phyloP scores from a whole-genome alignment of 75 land plant genomes.

The Pinus tabuliformis region DNA sequence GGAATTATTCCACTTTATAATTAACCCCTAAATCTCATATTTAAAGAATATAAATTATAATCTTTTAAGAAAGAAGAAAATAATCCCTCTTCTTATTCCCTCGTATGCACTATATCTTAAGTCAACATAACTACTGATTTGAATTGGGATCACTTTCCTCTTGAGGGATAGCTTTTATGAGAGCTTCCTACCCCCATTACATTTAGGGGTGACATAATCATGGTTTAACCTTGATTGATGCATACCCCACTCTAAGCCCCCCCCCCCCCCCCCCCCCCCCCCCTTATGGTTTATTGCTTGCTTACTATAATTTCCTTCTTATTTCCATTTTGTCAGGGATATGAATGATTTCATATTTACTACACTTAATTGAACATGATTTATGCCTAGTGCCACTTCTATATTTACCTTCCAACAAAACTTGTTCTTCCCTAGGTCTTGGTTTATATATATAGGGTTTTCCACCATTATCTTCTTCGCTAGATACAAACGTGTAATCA shows the following conservation, averaged over 20 bases:
- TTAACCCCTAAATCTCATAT: too few relatives aligned
- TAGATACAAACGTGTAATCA: too few relatives aligned
- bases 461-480: too few relatives aligned
- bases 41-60: too few relatives aligned
- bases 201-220: neutral
- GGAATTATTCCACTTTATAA: too few relatives aligned
- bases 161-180: neutral
- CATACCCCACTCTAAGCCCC: neutral
- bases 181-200: neutral
- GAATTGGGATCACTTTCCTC: neutral
- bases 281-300: neutral
- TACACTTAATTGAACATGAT: neutral
- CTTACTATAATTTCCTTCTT: neutral
- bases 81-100: neutral
- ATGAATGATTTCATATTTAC: slow-evolving; percentile 2
- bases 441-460: too few relatives aligned
- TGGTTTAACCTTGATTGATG: neutral
- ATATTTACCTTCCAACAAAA: too few relatives aligned
- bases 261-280: neutral
- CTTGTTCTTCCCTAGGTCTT: too few relatives aligned
- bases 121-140: neutral
- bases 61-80: too few relatives aligned
- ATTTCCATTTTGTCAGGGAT: neutral
- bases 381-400: too few relatives aligned
- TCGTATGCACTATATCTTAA: neutral